Conservation (phyloP, 164 flowering plant genomes). For the Nymphaea colorata region DNA sequence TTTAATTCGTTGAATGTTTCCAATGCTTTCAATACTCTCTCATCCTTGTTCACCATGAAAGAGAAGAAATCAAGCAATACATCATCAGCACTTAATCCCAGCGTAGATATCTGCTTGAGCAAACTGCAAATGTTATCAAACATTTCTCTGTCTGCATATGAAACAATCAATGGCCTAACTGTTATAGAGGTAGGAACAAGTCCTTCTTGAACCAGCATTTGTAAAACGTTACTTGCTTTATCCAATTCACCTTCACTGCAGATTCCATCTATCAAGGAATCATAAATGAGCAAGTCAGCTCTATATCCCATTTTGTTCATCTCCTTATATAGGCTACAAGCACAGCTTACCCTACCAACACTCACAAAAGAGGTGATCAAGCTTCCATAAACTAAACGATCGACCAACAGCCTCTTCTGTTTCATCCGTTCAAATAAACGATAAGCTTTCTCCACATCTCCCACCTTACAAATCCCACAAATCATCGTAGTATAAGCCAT, state of each 20-base stretch:
- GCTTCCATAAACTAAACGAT: conserved; percentile 59
- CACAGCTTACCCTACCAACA: conserved; percentile 48
- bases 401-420: conserved; percentile 53
- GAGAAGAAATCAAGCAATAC: conserved; percentile 53
- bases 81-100: conserved; percentile 39
- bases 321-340: conserved; percentile 71
- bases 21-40: conserved; percentile 28
- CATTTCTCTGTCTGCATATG: conserved; percentile 42
- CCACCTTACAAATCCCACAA: conserved; percentile 56
- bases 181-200: conserved; percentile 61
- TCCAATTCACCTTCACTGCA: conserved; percentile 43
- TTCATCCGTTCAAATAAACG: conserved; percentile 72
- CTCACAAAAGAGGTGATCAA: conserved; percentile 69
- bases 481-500: conserved; percentile 73
- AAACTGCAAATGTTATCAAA: conserved; percentile 46
- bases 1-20: conserved; percentile 53
- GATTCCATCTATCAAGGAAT: conserved; percentile 63
- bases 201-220: conserved; percentile 46
- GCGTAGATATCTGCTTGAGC: conserved; percentile 46
- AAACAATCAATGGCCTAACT: conserved; percentile 54
- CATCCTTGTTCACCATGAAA: conserved; percentile 33
- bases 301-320: conserved; percentile 70
- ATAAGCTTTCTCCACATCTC: conserved; percentile 45
- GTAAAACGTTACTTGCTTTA: conserved; percentile 67
- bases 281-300: conserved; percentile 77